Conservation (phyloP, 73 alveolate species). For the Tetrahymena borealis region DNA sequence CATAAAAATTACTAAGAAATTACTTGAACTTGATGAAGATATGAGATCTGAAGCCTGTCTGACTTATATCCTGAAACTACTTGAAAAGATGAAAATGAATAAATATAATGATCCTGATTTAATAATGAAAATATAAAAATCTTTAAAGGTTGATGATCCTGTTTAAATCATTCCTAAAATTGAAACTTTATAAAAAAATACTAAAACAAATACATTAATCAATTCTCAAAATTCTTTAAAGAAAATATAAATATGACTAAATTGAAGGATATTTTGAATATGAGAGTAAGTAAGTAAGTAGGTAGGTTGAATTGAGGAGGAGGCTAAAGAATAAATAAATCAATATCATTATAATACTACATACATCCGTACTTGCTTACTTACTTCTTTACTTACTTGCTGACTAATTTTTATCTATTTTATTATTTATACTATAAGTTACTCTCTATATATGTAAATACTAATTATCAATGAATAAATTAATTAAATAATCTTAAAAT, state of each 20-base stretch:
- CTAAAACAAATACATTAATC: neutral
- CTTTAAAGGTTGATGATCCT: slow-evolving; percentile 21
- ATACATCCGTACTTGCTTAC: too few relatives aligned
- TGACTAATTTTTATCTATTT: too few relatives aligned
- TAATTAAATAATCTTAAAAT: too few relatives aligned
- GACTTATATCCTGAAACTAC: slow-evolving; percentile 14
- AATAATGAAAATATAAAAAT: slow-evolving; percentile 12
- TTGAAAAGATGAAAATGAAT: slow-evolving; percentile 18
- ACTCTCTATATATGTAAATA: too few relatives aligned
- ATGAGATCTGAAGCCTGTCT: slow-evolving; percentile 35
- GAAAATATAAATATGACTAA: neutral
- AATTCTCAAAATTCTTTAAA: neutral
- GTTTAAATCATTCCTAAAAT: neutral
- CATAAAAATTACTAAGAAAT: slow-evolving; percentile 13
- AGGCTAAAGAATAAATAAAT: too few relatives aligned
- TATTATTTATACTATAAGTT: too few relatives aligned
- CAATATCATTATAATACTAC: too few relatives aligned
- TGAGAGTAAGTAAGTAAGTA: neutral
- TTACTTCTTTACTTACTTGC: too few relatives aligned
- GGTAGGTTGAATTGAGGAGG: too few relatives aligned
- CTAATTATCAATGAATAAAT: too few relatives aligned
- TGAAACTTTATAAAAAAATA: neutral
- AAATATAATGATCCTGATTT: slow-evolving; percentile 24
- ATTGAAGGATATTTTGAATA: neutral
- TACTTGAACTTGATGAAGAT: slow-evolving; percentile 36